phyloP scores from a whole-genome alignment of 305 asterid genomes.

The Stenogyne calaminthoides region DNA sequence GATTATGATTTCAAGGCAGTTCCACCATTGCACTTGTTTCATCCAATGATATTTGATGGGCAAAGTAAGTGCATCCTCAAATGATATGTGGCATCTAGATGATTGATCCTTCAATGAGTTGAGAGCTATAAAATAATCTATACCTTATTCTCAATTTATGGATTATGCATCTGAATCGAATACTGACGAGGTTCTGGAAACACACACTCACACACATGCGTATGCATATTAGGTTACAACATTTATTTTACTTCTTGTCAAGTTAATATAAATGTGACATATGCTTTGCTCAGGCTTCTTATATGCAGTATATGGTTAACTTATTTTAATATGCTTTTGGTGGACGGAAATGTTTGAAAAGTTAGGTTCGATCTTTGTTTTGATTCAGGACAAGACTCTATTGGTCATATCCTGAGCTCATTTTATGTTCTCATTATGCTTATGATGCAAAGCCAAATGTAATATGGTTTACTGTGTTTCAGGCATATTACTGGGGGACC shows the following conservation, averaged over 20 bases:
- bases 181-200: not conserved
- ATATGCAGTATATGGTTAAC: not conserved
- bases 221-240: not conserved
- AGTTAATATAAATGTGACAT: not conserved
- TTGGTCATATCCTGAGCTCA: constrained; percentile 12
- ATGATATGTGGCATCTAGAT: not conserved
- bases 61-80: not conserved
- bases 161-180: not conserved
- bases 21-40: not conserved
- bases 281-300: not conserved
- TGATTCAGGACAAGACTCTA: not conserved
- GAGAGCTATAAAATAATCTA: not conserved
- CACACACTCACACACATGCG: not conserved
- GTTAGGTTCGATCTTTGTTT: not conserved
- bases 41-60: not conserved
- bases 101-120: not conserved
- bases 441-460: constrained; percentile 4
- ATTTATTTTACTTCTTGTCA: not conserved
- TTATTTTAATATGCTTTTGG: not conserved
- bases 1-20: not conserved
- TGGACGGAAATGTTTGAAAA: not conserved
- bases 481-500: not conserved
- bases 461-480: constrained; percentile 7
- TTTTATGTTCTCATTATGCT: constrained; percentile 1
- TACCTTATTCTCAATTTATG: not conserved